These are phyloP conservation scores for Umbilicus rupestris DNA, from an alignment of 164 flowering plant species.

Conservation along the genomic window DNA sequence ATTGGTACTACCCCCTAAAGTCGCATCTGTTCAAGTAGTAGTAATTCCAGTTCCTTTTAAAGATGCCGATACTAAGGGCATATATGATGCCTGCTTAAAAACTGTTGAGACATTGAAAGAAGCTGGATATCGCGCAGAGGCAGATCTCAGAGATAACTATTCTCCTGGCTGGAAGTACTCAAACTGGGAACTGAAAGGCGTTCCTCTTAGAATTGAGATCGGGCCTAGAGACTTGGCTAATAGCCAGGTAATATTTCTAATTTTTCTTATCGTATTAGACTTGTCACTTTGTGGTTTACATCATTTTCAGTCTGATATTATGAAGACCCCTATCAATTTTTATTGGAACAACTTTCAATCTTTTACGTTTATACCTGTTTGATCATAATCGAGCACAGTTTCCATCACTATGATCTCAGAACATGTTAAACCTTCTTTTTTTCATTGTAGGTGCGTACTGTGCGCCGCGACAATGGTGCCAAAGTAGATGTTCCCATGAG, in stretches of 20 bases:
- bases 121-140: conserved; percentile 67
- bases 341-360: not conserved
- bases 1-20: conserved; percentile 87
- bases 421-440: not conserved
- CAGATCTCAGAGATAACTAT: conserved; percentile 72
- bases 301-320: not conserved
- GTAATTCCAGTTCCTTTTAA: conserved; percentile 86
- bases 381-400: not conserved
- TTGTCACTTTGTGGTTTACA: not conserved
- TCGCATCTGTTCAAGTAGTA: conserved; percentile 70
- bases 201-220: conserved; percentile 87
- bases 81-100: conserved; percentile 63
- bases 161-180: conserved; percentile 98
- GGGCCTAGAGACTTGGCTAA: conserved; percentile 89
- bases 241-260: conserved; percentile 72
- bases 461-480: conserved; percentile 69
- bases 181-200: conserved; percentile 94
- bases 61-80: conserved; percentile 73
- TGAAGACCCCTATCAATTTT: not conserved
- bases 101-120: conserved; percentile 45
- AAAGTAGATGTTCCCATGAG: conserved; percentile 51
- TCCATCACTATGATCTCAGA: too few species aligned
- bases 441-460: conserved; percentile 54
- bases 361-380: not conserved
- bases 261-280: conserved; percentile 9